Evolutionary conservation across 164 flowering plant species (phyloP).

Genomic region (Macadamia tetraphylla): DNA sequence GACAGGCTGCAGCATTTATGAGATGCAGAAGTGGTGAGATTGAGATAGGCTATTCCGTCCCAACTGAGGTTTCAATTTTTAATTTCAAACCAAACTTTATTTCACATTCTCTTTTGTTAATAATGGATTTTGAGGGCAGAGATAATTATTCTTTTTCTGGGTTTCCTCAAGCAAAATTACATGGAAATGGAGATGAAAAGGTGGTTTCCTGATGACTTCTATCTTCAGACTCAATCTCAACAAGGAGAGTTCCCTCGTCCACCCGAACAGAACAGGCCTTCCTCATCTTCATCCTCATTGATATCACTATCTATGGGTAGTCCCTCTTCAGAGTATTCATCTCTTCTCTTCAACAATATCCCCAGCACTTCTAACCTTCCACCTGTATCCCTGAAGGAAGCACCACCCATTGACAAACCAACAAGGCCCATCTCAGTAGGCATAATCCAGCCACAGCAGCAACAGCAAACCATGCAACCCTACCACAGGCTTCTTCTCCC

Average conservation of each 20-base stretch:
- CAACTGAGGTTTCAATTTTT: conserved; percentile 26
- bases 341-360: conserved; percentile 30
- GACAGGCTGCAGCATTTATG: conserved; percentile 55
- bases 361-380: conserved; percentile 14
- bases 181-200: conserved; percentile 39
- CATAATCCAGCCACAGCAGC: conserved; percentile 9
- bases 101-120: background rate
- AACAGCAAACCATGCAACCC: conserved; percentile 16
- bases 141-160: too few species aligned
- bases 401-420: conserved; percentile 18
- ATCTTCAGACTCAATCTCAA: conserved; percentile 14
- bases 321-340: conserved; percentile 32
- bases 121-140: background rate
- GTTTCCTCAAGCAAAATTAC: conserved; percentile 25
- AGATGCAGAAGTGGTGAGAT: conserved; percentile 72
- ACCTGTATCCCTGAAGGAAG: conserved; percentile 10
- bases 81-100: too few species aligned
- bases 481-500: conserved; percentile 5
- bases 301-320: conserved; percentile 53
- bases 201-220: conserved; percentile 34
- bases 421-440: background rate
- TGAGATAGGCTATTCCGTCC: conserved; percentile 54
- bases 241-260: conserved; percentile 12
- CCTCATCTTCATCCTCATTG: conserved; percentile 64
- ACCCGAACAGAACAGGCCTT: conserved; percentile 27